Base-by-base conservation (phyloP, 345 rosid species). In the Conringia planisiliqua region DNA sequence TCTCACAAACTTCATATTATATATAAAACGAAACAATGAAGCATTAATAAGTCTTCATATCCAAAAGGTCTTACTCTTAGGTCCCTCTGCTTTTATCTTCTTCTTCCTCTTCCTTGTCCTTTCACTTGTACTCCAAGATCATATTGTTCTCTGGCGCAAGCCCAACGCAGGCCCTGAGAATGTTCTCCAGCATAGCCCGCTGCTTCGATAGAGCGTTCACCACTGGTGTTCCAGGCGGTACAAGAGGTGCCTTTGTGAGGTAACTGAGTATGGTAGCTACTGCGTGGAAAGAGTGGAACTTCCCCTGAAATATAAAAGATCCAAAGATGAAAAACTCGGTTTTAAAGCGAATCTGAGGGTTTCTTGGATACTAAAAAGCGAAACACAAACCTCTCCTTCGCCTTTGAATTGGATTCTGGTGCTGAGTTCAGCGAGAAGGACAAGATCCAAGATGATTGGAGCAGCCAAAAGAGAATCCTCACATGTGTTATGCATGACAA, bases 381-480 rank as follows among this genome's bases (percentile, higher is more conserved):
- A 10, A 35, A 46, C 16, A 62, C 83, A 51, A 52, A 95, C 98
- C 97, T 95, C 99, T 66, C 85, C 92, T 47, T 92, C 91, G 51
- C 92, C 90, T 69, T 88, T 90, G 79, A 95, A 85, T 80, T 92
- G 98, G 79, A 95, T 89, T 81, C 99, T 88, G 61, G 91, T 86
- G 80, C 96, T 95, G 73, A 95, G 97, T 78, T 95, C 99, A 14
- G 97, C 98, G 5, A 95, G 92, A 39, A 95, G 98, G 35, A 95
- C 97, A 83, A 95, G 82, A 82, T 95, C 99, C 62, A 95, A 80
- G 82, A 95, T 90, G 79, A 92, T 95, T 4, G 99, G 99, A 46
- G 98, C 99, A 39, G 99, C 99, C 84, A 95, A 78, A 30, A 95
- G 96, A 36, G 98, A 92, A 76, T 95, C 99, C 74, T 92, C 99